Evolutionary conservation across 2,329 filamentous ascomycete genomes (phyloP).

Genomic region (Juglanconis sp.): DNA sequence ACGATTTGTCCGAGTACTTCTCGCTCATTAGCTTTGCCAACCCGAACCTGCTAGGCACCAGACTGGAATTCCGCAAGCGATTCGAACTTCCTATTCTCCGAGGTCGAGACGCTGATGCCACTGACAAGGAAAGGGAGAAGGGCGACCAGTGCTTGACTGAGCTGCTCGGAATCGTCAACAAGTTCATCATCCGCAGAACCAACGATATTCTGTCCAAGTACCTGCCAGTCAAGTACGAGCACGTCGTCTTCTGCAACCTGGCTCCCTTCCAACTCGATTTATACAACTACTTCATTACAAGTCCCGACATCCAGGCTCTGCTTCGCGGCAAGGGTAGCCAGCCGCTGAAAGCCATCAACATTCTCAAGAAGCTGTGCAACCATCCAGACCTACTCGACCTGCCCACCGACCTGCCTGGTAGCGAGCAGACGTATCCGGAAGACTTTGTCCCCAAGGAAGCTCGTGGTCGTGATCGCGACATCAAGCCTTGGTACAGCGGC

Average conservation of each 20-base stretch:
- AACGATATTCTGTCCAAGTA: conserved; percentile 99
- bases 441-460: conserved; percentile 87
- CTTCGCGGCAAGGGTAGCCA: conserved; percentile 93
- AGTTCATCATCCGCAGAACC: conserved; percentile 95
- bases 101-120: conserved; percentile 85
- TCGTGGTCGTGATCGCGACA: conserved; percentile 83
- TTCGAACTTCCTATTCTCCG: conserved; percentile 91
- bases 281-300: conserved; percentile 97
- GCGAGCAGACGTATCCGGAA: conserved; percentile 74
- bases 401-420: conserved; percentile 79
- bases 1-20: conserved; percentile 98
- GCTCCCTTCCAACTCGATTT: conserved; percentile 88
- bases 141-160: conserved; percentile 82
- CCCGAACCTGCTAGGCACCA: conserved; percentile 82
- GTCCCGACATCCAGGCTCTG: conserved; percentile 88
- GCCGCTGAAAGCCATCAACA: conserved; percentile 91
- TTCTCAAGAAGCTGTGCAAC: conserved; percentile 98
- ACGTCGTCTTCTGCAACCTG: conserved; percentile 96
- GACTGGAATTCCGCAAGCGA: conserved; percentile 87
- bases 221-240: conserved; percentile 95
- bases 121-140: conserved; percentile 74
- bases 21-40: conserved; percentile 95
- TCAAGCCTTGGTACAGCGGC: conserved; percentile 94
- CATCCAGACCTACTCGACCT: conserved; percentile 91
- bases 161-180: conserved; percentile 83